These are phyloP conservation scores for Breynia disticha DNA, from an alignment of 441 rosid genomes.

Conservation along the genomic window DNA sequence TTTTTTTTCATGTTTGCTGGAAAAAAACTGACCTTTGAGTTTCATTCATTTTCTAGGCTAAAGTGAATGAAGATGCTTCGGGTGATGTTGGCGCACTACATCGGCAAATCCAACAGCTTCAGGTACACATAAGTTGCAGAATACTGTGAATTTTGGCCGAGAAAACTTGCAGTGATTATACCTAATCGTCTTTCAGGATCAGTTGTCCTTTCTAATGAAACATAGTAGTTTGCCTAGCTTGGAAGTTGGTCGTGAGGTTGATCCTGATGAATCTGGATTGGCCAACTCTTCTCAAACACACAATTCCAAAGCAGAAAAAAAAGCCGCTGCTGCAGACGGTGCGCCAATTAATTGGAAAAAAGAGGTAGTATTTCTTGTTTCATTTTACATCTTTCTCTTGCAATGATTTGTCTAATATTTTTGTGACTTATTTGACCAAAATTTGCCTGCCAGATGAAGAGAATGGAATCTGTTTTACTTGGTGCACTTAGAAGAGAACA, in stretches of 20 bases:
- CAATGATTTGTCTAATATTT: conserved; percentile 12
- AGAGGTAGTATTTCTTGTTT: conserved; percentile 35
- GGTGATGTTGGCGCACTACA: conserved; percentile 81
- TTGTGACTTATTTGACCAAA: conserved; percentile 12
- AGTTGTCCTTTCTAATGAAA: conserved; percentile 51
- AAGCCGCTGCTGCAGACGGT: conserved; percentile 21
- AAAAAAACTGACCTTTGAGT: neutral
- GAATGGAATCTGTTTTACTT: conserved; percentile 33
- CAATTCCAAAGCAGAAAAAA: conserved; percentile 25
- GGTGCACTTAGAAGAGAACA: conserved; percentile 69
- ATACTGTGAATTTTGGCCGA: conserved; percentile 9
- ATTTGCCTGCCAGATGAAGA: conserved; percentile 30
- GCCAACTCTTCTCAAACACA: conserved; percentile 17
- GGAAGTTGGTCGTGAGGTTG: conserved; percentile 23
- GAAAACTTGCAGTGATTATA: conserved; percentile 12
- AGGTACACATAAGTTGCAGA: conserved; percentile 32
- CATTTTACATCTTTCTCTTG: conserved; percentile 9
- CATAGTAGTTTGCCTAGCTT: conserved; percentile 37
- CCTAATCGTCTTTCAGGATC: conserved; percentile 41
- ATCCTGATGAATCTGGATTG: conserved; percentile 32
- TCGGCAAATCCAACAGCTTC: conserved; percentile 67
- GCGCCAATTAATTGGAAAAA: conserved; percentile 21
- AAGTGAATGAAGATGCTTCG: conserved; percentile 92
- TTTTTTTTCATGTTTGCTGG: neutral
- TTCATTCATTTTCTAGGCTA: conserved; percentile 48